Conservation (phyloP, 768 basidiomycete species). For the Calvatia gigantea region DNA sequence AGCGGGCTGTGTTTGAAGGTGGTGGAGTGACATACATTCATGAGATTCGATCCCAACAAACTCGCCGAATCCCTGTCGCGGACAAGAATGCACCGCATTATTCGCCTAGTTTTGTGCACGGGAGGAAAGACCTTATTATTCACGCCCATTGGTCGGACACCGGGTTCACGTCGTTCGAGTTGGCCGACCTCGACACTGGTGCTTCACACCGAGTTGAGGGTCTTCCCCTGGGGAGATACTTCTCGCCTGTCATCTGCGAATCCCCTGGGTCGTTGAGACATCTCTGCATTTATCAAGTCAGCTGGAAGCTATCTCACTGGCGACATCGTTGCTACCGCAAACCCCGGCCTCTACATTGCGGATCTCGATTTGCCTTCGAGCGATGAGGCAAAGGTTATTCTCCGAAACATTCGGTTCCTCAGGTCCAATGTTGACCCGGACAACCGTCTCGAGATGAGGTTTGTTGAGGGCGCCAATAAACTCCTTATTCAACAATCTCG, state of each 20-base stretch:
- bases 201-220: conserved; percentile 47
- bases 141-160: conserved; percentile 70
- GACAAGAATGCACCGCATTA: conserved; percentile 52
- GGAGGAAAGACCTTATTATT: conserved; percentile 45
- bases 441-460: conserved; percentile 47
- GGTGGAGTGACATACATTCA: conserved; percentile 58
- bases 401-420: conserved; percentile 49
- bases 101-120: conserved; percentile 63
- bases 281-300: conserved; percentile 63
- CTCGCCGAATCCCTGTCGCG: conserved; percentile 44
- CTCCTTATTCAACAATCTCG: conserved; percentile 58
- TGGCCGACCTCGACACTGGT: conserved; percentile 48
- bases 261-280: conserved; percentile 37
- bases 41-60: conserved; percentile 28
- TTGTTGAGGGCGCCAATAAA: conserved; percentile 49
- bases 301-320: conserved; percentile 60
- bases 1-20: conserved; percentile 60
- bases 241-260: conserved; percentile 53
- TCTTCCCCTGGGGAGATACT: conserved; percentile 63
- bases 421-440: conserved; percentile 46
- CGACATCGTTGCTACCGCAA: conserved; percentile 60
- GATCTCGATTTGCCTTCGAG: conserved; percentile 47
- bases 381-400: conserved; percentile 25
- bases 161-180: conserved; percentile 60
- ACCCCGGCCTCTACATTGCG: conserved; percentile 61